These are phyloP conservation scores for Jaminaea rosea DNA, from an alignment of 1,284 basidiomycete genomes.

Conservation along the genomic window DNA sequence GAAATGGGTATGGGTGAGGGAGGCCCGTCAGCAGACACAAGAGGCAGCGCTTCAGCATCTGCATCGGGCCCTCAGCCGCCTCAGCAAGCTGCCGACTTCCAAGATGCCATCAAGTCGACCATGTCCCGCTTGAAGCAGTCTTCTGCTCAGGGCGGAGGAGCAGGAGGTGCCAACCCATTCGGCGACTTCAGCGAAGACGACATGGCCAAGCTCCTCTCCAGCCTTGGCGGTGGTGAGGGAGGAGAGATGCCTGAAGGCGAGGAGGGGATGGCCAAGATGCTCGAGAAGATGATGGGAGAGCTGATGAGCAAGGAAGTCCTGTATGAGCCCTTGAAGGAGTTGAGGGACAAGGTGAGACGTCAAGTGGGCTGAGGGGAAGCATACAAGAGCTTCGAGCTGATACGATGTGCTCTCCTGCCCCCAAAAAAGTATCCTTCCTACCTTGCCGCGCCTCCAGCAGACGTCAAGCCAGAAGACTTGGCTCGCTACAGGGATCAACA, in stretches of 20 bases:
- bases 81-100: slow-evolving; percentile 55
- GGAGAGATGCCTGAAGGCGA: slow-evolving; percentile 26
- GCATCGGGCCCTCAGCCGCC: slow-evolving; percentile 26
- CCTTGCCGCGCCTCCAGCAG: slow-evolving; percentile 52
- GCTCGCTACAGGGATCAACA: slow-evolving; percentile 64
- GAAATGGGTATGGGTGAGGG: slow-evolving; percentile 19
- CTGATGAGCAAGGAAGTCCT: slow-evolving; percentile 88
- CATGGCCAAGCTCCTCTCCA: slow-evolving; percentile 55
- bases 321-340: slow-evolving; percentile 83
- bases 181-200: slow-evolving; percentile 56
- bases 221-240: slow-evolving; percentile 46
- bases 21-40: slow-evolving; percentile 1
- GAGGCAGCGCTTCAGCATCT: background rate
- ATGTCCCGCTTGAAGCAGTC: slow-evolving; percentile 71
- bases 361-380: no score
- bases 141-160: slow-evolving; percentile 9
- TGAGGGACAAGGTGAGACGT: slow-evolving; percentile 71
- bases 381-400: no score
- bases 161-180: slow-evolving; percentile 48
- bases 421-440: slow-evolving; percentile 67
- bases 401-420: background rate
- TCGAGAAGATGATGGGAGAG: slow-evolving; percentile 86
- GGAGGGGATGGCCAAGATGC: slow-evolving; percentile 62
- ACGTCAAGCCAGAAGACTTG: slow-evolving; percentile 58
- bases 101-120: slow-evolving; percentile 66